A percentile compares a stretch with the other conserved stretches of the same genome.
phyloP scores from a whole-genome alignment of 2,329 filamentous ascomycete species.

The Aspergillus neoniger region DNA sequence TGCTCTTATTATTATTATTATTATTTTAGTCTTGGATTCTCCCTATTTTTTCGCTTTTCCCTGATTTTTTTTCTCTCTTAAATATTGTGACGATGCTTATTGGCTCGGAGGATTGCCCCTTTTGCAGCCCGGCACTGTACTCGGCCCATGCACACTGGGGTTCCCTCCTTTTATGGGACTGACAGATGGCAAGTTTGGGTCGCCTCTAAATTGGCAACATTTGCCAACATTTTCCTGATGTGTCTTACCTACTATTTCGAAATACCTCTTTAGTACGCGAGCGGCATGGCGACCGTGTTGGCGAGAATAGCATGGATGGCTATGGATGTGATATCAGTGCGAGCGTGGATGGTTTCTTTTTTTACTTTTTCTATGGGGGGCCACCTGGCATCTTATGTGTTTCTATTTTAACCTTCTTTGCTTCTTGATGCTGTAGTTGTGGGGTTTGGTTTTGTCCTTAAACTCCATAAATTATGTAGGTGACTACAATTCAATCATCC shows the following conservation, averaged over 20 bases:
- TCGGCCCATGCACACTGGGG: neutral
- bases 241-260: neutral
- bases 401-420: neutral
- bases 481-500: neutral
- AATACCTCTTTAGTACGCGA: neutral
- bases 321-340: constrained; percentile 7
- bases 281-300: neutral
- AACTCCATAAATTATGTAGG: neutral
- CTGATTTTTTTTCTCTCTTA: neutral
- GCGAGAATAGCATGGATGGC: constrained; percentile 6
- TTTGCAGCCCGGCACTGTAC: neutral
- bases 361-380: neutral
- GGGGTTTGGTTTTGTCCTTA: neutral
- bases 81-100: constrained; percentile 9
- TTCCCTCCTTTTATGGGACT: neutral
- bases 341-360: constrained; percentile 2
- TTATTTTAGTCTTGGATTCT: constrained; percentile 2
- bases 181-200: neutral
- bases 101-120: neutral
- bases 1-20: neutral
- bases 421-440: neutral
- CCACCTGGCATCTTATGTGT: constrained; percentile 1
- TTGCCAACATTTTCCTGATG: neutral
- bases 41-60: neutral
- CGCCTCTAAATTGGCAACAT: neutral